phyloP scores from a whole-genome alignment of 768 basidiomycete genomes.

The Pulveroboletus frians region DNA sequence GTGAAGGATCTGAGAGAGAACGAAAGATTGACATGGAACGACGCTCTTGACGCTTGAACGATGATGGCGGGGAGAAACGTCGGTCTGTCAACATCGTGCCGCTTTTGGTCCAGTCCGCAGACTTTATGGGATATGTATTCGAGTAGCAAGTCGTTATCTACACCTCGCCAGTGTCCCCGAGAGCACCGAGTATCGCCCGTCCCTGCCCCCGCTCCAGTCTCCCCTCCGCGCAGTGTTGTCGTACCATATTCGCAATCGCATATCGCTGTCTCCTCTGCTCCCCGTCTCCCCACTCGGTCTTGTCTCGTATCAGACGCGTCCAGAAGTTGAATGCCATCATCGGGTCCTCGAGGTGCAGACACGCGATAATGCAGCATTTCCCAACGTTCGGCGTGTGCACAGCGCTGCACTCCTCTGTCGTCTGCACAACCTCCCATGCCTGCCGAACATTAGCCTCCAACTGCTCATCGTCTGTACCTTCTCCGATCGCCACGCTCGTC shows the following conservation, averaged over 20 bases:
- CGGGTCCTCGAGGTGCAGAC: slow-evolving; percentile 47
- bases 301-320: slow-evolving; percentile 41
- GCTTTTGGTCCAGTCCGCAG: slow-evolving; percentile 66
- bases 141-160: slow-evolving; percentile 3
- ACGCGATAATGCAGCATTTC: slow-evolving; percentile 44
- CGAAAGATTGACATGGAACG: slow-evolving; percentile 36
- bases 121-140: too few relatives aligned
- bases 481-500: slow-evolving; percentile 30
- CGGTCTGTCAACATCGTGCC: slow-evolving; percentile 51
- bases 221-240: slow-evolving; percentile 23
- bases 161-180: slow-evolving; percentile 11
- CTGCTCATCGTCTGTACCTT: slow-evolving; percentile 23
- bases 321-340: slow-evolving; percentile 58
- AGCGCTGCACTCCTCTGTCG: slow-evolving; percentile 32
- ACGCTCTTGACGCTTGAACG: too few relatives aligned
- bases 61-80: slow-evolving; percentile 34
- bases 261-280: slow-evolving; percentile 42
- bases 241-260: slow-evolving; percentile 36
- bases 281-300: slow-evolving; percentile 44
- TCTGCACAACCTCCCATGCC: slow-evolving; percentile 40
- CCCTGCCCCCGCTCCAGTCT: slow-evolving; percentile 18
- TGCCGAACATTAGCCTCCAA: slow-evolving; percentile 34
- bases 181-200: slow-evolving; percentile 17
- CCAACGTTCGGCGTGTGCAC: slow-evolving; percentile 45
- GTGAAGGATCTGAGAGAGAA: slow-evolving; percentile 27